Percentiles rank a stretch among this genome's conserved stretches.
These are phyloP conservation scores for Cordyceps farinosa DNA, from an alignment of 2,329 filamentous ascomycete genomes.

Conservation along the genomic window DNA sequence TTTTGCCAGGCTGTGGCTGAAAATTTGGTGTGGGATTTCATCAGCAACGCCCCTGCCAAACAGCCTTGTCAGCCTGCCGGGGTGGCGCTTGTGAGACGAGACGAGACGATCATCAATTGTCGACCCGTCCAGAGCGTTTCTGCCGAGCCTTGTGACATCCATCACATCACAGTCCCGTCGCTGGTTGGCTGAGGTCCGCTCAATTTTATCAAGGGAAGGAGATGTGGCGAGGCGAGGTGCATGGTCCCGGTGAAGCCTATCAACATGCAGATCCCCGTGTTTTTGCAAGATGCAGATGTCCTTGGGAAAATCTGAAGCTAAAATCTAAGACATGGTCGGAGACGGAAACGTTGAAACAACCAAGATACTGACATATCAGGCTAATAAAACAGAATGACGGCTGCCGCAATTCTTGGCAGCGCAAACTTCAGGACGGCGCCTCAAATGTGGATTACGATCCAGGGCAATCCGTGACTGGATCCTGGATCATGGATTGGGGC, in stretches of 20 bases:
- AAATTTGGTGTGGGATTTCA: background rate
- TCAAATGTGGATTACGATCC: background rate
- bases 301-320: too few species aligned
- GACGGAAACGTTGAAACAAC: background rate
- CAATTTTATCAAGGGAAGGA: too few species aligned
- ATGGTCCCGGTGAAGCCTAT: too few species aligned
- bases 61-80: background rate
- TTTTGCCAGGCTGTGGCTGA: background rate
- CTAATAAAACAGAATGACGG: background rate
- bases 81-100: background rate
- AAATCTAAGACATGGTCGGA: background rate
- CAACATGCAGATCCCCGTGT: too few species aligned
- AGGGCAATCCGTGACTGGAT: too few species aligned
- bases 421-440: background rate
- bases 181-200: too few species aligned
- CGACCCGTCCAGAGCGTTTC: background rate
- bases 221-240: too few species aligned
- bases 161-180: too few species aligned
- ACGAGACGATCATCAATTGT: background rate
- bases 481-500: too few species aligned
- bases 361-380: too few species aligned
- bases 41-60: background rate
- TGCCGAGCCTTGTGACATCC: background rate
- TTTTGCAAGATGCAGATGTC: too few species aligned
- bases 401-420: background rate